A percentile compares a stretch with the other conserved stretches of the same genome.
These are phyloP conservation scores for Quercus glauca DNA, from an alignment of 306 rosid species.

Conservation along the genomic window DNA sequence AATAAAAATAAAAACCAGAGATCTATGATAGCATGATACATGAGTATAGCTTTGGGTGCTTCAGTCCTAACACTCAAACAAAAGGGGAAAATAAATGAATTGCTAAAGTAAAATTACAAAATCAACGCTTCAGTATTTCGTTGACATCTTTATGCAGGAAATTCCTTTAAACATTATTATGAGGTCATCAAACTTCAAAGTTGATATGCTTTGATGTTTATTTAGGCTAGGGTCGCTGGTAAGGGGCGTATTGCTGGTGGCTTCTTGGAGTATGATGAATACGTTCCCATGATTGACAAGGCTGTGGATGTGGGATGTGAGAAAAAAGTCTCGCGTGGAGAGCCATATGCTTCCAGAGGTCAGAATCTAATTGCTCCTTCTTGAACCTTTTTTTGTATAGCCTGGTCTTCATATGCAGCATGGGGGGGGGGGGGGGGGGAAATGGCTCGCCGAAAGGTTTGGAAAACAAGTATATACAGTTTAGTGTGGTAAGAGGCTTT, in stretches of 20 bases:
- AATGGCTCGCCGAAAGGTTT: no score
- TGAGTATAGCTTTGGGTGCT: neutral
- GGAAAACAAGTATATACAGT: no score
- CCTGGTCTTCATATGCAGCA: slow-evolving; percentile 4
- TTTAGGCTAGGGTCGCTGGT: slow-evolving; percentile 61
- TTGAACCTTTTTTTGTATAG: slow-evolving; percentile 1
- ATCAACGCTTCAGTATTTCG: neutral
- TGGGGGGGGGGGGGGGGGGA: no score
- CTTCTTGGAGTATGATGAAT: slow-evolving; percentile 60
- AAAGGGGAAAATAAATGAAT: neutral
- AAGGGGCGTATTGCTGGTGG: slow-evolving; percentile 30
- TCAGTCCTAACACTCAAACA: neutral
- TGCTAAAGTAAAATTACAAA: neutral
- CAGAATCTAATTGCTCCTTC: slow-evolving; percentile 17
- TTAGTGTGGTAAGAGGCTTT: no score
- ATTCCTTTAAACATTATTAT: neutral
- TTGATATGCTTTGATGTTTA: slow-evolving; percentile 29
- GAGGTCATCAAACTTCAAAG: neutral
- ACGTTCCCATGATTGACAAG: slow-evolving; percentile 86
- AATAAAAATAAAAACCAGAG: neutral
- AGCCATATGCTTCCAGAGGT: slow-evolving; percentile 50
- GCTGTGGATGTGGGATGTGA: slow-evolving; percentile 64
- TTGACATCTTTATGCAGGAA: neutral
- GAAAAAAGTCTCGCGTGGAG: slow-evolving; percentile 32
- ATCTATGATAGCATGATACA: neutral